phyloP scores from a whole-genome alignment of 83 land plant genomes.

The Larix sibirica region DNA sequence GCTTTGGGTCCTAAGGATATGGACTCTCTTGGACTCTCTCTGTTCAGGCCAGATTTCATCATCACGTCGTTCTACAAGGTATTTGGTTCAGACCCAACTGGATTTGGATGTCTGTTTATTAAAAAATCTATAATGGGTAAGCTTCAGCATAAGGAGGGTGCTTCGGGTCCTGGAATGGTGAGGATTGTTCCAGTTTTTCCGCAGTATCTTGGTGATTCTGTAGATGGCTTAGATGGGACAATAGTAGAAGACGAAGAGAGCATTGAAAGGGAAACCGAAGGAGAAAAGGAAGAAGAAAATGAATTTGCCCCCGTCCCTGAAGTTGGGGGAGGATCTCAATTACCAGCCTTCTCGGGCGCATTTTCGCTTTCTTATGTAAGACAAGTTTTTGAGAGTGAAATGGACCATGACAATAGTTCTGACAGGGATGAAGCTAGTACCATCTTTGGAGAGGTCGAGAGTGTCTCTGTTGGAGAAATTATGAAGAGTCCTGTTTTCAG shows the following conservation, averaged over 20 bases:
- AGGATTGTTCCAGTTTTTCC: conserved; percentile 72
- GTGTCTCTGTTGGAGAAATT: conserved; percentile 64
- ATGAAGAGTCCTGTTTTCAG: conserved; percentile 83
- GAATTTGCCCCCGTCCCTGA: conserved; percentile 12
- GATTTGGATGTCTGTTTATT: conserved; percentile 91
- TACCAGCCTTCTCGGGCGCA: conserved; percentile 86
- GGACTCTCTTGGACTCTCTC: conserved; percentile 91
- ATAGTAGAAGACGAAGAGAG: conserved; percentile 38
- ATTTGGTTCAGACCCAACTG: conserved; percentile 91
- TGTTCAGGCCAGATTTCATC: conserved; percentile 91
- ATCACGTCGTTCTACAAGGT: conserved; percentile 89
- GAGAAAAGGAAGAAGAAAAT: conserved; percentile 4
- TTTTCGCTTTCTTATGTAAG: conserved; percentile 57
- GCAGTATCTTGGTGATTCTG: conserved; percentile 60
- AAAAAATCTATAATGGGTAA: conserved; percentile 83
- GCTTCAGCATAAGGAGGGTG: conserved; percentile 65
- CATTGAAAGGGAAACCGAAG: conserved; percentile 32
- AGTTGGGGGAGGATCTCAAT: conserved; percentile 31
- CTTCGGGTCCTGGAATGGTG: conserved; percentile 79
- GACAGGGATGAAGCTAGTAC: conserved; percentile 72
- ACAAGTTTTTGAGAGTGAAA: conserved; percentile 59
- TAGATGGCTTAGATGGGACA: conserved; percentile 46
- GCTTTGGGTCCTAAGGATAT: conserved; percentile 95
- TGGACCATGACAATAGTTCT: conserved; percentile 57
- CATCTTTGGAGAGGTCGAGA: conserved; percentile 70